A percentile compares a stretch with the other conserved stretches of the same genome.
Conservation (phyloP, 164 flowering plant species). For the Malania oleifera region DNA sequence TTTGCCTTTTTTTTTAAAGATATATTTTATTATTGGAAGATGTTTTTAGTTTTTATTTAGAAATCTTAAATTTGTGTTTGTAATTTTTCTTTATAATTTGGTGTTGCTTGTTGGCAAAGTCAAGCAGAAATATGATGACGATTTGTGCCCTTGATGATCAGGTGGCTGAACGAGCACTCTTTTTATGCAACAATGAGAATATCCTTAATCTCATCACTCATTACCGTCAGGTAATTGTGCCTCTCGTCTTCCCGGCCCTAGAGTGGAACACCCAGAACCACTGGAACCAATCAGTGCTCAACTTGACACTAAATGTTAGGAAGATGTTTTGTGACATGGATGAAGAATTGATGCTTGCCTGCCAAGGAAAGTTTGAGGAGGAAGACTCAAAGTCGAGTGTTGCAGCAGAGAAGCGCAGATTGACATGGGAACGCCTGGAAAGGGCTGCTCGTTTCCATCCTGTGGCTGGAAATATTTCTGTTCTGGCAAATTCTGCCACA, state of each 20-base stretch:
- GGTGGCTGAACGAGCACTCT: slow-evolving; percentile 63
- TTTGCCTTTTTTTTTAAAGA: too few relatives aligned
- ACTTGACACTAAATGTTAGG: slow-evolving; percentile 36
- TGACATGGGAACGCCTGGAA: slow-evolving; percentile 46
- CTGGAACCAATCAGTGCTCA: slow-evolving; percentile 64
- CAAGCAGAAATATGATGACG: not conserved
- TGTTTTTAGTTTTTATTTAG: too few relatives aligned
- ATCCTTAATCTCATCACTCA: slow-evolving; percentile 34
- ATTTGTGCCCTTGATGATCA: slow-evolving; percentile 9
- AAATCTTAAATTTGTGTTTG: too few relatives aligned
- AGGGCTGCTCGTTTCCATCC: slow-evolving; percentile 32
- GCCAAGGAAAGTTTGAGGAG: slow-evolving; percentile 34
- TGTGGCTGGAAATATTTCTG: slow-evolving; percentile 14
- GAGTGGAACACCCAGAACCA: slow-evolving; percentile 43
- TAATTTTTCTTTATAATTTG: too few relatives aligned
- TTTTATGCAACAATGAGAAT: slow-evolving; percentile 55
- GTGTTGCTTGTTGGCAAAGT: too few relatives aligned
- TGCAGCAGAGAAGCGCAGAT: slow-evolving; percentile 36
- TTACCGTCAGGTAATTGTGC: slow-evolving; percentile 45
- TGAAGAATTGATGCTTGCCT: slow-evolving; percentile 30
- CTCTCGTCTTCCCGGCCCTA: slow-evolving; percentile 42
- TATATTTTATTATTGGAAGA: too few relatives aligned
- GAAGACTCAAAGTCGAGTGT: slow-evolving; percentile 20
- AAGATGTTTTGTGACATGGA: slow-evolving; percentile 47
- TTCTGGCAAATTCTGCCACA: slow-evolving; percentile 17